Evolutionary conservation across 2,329 filamentous ascomycete genomes (phyloP).

Genomic region (Cercospora zeina): DNA sequence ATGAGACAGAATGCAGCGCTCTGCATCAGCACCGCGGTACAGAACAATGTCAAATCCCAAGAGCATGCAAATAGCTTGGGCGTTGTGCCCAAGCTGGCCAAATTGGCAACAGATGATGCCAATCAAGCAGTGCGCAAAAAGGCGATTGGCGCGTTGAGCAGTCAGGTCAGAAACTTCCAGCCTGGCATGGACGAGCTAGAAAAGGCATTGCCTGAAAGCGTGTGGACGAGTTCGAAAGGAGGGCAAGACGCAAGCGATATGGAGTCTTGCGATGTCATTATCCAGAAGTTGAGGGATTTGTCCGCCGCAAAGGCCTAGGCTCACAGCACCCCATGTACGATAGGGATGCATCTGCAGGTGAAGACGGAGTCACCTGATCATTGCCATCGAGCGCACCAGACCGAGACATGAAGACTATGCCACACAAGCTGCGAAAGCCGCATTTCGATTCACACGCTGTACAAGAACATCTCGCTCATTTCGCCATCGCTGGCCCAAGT

Average conservation of each 20-base stretch:
- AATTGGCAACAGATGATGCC: conserved; percentile 62
- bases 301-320: conserved; percentile 26
- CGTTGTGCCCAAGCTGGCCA: conserved; percentile 69
- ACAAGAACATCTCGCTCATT: not conserved
- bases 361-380: not conserved
- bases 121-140: conserved; percentile 72
- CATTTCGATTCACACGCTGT: not conserved
- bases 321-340: conserved; percentile 7
- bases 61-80: conserved; percentile 65
- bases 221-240: conserved; percentile 52
- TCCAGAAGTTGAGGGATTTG: conserved; percentile 38
- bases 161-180: conserved; percentile 84
- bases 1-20: conserved; percentile 85
- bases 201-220: conserved; percentile 64
- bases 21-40: conserved; percentile 91
- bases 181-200: conserved; percentile 66
- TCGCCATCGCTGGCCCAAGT: not conserved
- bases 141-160: conserved; percentile 85
- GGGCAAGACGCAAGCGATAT: conserved; percentile 82
- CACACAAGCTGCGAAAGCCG: not conserved
- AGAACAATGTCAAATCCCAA: conserved; percentile 89
- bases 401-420: conserved; percentile 7
- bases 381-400: conserved; percentile 14
- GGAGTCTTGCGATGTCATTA: conserved; percentile 69
- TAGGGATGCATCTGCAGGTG: not conserved